phyloP scores from a whole-genome alignment of 768 basidiomycete species.

The Lenzites betulinus region DNA sequence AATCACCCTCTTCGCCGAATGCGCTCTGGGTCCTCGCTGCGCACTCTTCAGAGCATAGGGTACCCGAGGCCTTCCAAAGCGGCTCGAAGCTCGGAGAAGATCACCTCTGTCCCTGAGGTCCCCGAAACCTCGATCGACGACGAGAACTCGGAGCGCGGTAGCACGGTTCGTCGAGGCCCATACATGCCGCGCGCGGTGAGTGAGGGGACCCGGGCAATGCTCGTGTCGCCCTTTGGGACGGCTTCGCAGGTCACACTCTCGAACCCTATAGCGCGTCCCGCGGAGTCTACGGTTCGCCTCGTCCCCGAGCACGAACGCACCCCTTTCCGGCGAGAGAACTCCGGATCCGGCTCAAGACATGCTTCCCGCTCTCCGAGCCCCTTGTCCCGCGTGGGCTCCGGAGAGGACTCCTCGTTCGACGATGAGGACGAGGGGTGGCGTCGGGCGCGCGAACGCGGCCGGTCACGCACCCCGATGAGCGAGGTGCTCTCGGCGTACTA shows the following conservation, averaged over 20 bases:
- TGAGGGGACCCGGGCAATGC: slow-evolving; percentile 1
- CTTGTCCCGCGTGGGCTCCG: neutral
- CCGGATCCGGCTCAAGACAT: slow-evolving; percentile 5
- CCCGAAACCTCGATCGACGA: slow-evolving; percentile 21
- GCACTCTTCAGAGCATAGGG: slow-evolving; percentile 1
- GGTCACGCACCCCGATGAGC: slow-evolving; percentile 18
- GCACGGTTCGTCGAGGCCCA: neutral
- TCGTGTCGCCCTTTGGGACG: slow-evolving; percentile 17
- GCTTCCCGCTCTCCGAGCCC: neutral
- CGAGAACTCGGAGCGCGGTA: neutral
- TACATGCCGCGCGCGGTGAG: slow-evolving; percentile 5
- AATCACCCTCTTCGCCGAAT: slow-evolving; percentile 10
- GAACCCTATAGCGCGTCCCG: slow-evolving; percentile 14
- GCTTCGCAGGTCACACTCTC: slow-evolving; percentile 21
- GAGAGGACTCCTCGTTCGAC: slow-evolving; percentile 8
- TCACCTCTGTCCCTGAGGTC: slow-evolving; percentile 16
- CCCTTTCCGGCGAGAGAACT: neutral
- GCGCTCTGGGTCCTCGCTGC: slow-evolving; percentile 13
- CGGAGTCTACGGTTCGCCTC: slow-evolving; percentile 23
- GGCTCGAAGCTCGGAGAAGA: slow-evolving; percentile 1
- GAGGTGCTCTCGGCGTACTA: slow-evolving; percentile 25
- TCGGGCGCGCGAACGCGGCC: neutral
- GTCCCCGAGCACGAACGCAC: slow-evolving; percentile 16
- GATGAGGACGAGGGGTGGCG: slow-evolving; percentile 8
- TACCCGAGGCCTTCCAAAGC: neutral